A percentile compares a stretch with the other conserved stretches of the same genome.
Evolutionary conservation across 768 basidiomycete species (phyloP).

Genomic region (Fibroporia radiculosa): DNA sequence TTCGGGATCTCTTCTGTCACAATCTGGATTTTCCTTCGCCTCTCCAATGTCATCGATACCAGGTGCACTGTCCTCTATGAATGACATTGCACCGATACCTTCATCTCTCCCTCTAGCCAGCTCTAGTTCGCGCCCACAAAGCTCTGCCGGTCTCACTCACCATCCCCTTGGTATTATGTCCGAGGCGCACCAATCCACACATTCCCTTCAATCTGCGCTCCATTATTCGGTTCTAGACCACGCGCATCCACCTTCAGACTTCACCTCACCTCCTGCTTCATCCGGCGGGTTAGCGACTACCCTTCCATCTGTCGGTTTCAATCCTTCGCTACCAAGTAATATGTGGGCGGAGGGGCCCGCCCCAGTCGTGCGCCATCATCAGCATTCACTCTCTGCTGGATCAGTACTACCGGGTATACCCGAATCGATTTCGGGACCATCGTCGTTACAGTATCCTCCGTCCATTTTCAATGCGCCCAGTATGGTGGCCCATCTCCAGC

Average conservation of each 20-base stretch:
- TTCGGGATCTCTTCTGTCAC: slow-evolving; percentile 13
- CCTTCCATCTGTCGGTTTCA: slow-evolving; percentile 6
- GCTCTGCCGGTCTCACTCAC: slow-evolving; percentile 16
- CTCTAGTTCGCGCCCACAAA: slow-evolving; percentile 17
- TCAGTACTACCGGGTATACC: slow-evolving; percentile 10
- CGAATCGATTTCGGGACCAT: slow-evolving; percentile 14
- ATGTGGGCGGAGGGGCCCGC: slow-evolving; percentile 13
- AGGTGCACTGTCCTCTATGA: slow-evolving; percentile 18
- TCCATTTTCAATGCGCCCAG: slow-evolving; percentile 13
- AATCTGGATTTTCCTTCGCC: slow-evolving; percentile 20
- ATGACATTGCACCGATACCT: slow-evolving; percentile 22
- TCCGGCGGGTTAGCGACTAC: neutral
- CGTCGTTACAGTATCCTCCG: slow-evolving; percentile 11
- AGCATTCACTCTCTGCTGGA: slow-evolving; percentile 16
- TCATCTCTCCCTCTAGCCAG: slow-evolving; percentile 17
- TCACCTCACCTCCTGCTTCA: neutral
- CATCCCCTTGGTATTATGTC: slow-evolving; percentile 12
- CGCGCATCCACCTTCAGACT: neutral
- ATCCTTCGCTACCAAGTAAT: slow-evolving; percentile 2
- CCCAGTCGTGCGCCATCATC: slow-evolving; percentile 10
- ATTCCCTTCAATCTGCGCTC: slow-evolving; percentile 4
- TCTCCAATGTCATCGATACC: slow-evolving; percentile 10
- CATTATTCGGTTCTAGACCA: neutral
- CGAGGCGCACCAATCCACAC: slow-evolving; percentile 9
- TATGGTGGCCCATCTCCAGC: slow-evolving; percentile 19